Evolutionary conservation across 1,284 basidiomycete species (phyloP).

Genomic region (Stygiomarasmius scandens): DNA sequence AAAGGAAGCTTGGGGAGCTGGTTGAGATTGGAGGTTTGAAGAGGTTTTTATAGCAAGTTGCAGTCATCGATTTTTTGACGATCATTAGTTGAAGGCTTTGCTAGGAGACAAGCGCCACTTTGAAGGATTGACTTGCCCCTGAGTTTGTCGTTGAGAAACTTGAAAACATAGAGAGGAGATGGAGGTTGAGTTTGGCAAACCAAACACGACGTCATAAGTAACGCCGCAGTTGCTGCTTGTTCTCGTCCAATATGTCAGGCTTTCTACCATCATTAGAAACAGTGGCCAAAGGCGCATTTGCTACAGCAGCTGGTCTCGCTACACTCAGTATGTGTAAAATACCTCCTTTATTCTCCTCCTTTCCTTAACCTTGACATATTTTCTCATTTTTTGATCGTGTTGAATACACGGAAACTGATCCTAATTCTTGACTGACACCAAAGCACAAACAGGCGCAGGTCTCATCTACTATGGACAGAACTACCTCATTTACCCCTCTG

Average conservation of each 20-base stretch:
- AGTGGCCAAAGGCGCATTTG: slow-evolving; percentile 9
- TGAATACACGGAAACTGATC: slow-evolving; percentile 9
- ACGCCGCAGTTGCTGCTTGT: no score
- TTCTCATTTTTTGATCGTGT: slow-evolving; percentile 1
- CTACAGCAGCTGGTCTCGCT: slow-evolving; percentile 9
- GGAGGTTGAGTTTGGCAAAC: no score
- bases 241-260: slow-evolving; percentile 1
- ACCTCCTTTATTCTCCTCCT: no score
- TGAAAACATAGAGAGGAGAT: slow-evolving; percentile 1
- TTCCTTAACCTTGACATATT: slow-evolving; percentile 64
- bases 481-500: slow-evolving; percentile 87
- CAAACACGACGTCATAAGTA: no score
- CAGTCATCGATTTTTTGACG: no score
- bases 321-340: neutral
- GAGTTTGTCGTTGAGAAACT: no score
- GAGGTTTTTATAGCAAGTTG: no score
- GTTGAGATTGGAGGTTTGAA: no score
- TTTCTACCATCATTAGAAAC: slow-evolving; percentile 10
- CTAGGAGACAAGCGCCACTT: slow-evolving; percentile 9
- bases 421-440: slow-evolving; percentile 4
- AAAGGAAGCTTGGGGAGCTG: slow-evolving; percentile 4
- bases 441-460: slow-evolving; percentile 56
- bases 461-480: slow-evolving; percentile 86
- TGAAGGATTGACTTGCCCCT: no score
- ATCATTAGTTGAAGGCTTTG: no score